phyloP scores from a whole-genome alignment of 306 rosid genomes.

The Castanea crenata region DNA sequence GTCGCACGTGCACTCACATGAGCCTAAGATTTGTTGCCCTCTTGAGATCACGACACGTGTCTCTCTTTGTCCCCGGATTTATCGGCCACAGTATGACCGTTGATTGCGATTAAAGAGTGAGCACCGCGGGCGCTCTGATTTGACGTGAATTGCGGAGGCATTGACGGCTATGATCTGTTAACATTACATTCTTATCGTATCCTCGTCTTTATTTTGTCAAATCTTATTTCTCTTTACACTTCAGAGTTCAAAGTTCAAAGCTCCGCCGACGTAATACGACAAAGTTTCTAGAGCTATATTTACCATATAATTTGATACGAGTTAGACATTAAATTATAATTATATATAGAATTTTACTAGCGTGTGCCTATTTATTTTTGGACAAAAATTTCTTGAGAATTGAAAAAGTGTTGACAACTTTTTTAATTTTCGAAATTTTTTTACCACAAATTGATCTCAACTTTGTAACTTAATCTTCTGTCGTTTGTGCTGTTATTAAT shows the following conservation, averaged over 20 bases:
- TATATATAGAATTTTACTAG: too few relatives aligned
- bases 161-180: slow-evolving; percentile 34
- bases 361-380: too few relatives aligned
- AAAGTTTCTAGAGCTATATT: too few relatives aligned
- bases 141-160: slow-evolving; percentile 27
- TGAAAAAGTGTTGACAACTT: too few relatives aligned
- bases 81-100: slow-evolving; percentile 40
- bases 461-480: too few relatives aligned
- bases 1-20: slow-evolving; percentile 68
- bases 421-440: too few relatives aligned
- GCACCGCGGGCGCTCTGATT: background rate
- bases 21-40: slow-evolving; percentile 11
- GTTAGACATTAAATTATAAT: too few relatives aligned
- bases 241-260: background rate
- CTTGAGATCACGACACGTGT: slow-evolving; percentile 38
- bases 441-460: too few relatives aligned
- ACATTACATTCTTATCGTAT: slow-evolving; percentile 22
- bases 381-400: too few relatives aligned
- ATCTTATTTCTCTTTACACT: background rate
- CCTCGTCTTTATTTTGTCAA: background rate
- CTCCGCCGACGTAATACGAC: background rate
- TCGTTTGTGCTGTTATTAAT: too few relatives aligned
- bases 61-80: slow-evolving; percentile 30
- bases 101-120: slow-evolving; percentile 24
- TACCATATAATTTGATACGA: too few relatives aligned